Conservation (phyloP, 257 asterid genomes). For the Jacaranda mimosifolia region DNA sequence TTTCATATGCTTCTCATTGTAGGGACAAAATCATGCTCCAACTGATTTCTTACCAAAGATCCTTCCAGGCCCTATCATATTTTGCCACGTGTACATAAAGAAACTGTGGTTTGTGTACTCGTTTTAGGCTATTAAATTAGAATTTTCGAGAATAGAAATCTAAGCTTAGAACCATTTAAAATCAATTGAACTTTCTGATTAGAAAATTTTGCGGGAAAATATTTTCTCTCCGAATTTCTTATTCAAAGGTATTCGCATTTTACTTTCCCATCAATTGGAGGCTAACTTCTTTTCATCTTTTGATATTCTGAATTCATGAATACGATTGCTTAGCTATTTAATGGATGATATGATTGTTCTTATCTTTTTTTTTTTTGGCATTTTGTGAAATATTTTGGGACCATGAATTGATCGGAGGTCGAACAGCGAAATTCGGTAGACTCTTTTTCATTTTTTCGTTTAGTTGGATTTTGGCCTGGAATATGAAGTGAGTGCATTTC, state of each 20-base stretch:
- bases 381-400: background rate
- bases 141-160: background rate
- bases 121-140: background rate
- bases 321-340: background rate
- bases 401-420: background rate
- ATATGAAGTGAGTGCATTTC: background rate
- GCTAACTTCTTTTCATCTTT: background rate
- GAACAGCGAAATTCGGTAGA: background rate
- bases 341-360: background rate
- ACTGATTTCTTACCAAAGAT: background rate
- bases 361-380: background rate
- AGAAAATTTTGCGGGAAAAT: background rate
- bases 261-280: background rate
- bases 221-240: background rate
- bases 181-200: slow-evolving; percentile 8
- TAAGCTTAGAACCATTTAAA: background rate
- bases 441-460: background rate
- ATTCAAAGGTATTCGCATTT: slow-evolving; percentile 18
- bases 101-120: background rate
- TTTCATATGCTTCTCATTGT: background rate
- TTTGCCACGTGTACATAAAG: background rate
- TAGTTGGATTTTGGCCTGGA: background rate
- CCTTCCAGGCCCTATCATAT: background rate
- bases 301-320: background rate
- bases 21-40: background rate